Conservation (phyloP, 108 stramenopile species). For the Skeletonema menzelii region DNA sequence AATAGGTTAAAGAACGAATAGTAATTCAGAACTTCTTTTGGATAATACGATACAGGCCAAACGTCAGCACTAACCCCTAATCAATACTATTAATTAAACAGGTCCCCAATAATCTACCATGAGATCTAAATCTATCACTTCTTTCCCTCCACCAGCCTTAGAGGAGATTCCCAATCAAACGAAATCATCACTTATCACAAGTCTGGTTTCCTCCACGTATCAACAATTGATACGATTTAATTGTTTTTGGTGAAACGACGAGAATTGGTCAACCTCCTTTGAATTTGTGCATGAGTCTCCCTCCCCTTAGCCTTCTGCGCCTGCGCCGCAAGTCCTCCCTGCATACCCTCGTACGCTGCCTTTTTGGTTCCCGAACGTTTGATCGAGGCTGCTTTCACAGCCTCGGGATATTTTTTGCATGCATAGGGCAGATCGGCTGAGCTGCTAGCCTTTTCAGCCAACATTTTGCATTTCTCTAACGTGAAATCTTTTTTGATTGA, state of each 20-base stretch:
- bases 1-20: background rate
- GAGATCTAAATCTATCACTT: background rate
- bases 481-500: constrained; percentile 33
- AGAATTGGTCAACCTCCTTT: constrained; percentile 42
- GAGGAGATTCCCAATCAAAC: background rate
- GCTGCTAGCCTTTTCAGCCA: constrained; percentile 36
- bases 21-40: background rate
- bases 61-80: background rate
- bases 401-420: constrained; percentile 43
- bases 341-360: constrained; percentile 31
- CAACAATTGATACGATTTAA: background rate
- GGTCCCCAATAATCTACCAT: background rate
- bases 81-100: background rate
- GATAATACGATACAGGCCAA: too few species aligned
- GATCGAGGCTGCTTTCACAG: constrained; percentile 25
- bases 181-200: background rate
- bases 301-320: constrained; percentile 28
- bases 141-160: background rate
- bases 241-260: constrained; percentile 43
- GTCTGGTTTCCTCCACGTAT: background rate
- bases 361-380: constrained; percentile 19
- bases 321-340: constrained; percentile 36
- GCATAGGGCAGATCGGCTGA: constrained; percentile 32
- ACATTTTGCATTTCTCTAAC: constrained; percentile 44
- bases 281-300: constrained; percentile 45